These are phyloP conservation scores for Neohortaea acidophila DNA, from an alignment of 495 filamentous ascomycete genomes.

Conservation along the genomic window DNA sequence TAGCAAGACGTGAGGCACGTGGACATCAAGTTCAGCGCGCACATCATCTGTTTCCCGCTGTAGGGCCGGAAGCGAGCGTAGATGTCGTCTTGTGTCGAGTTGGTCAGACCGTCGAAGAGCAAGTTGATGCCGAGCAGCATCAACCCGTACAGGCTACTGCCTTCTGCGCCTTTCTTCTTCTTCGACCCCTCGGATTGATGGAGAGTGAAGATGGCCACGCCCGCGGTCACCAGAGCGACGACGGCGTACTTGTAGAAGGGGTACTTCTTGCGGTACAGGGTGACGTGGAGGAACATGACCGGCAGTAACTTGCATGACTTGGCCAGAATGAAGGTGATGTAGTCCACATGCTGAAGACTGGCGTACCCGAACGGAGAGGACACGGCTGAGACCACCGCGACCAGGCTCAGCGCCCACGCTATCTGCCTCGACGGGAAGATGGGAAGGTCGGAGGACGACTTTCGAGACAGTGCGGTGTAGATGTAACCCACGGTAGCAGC, in stretches of 20 bases:
- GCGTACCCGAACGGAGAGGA: conserved; percentile 93
- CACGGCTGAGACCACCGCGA: conserved; percentile 74
- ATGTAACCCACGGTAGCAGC: conserved; percentile 64
- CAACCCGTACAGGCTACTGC: conserved; percentile 59
- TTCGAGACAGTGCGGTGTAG: conserved; percentile 53
- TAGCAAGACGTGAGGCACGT: conserved; percentile 60
- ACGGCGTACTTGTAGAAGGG: conserved; percentile 95
- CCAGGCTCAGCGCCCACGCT: conserved; percentile 63
- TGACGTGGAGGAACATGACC: conserved; percentile 92
- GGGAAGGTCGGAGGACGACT: conserved; percentile 35
- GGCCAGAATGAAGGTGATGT: conserved; percentile 95
- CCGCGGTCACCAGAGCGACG: conserved; percentile 73
- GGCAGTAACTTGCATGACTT: conserved; percentile 96
- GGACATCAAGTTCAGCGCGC: conserved; percentile 80
- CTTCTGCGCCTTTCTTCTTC: conserved; percentile 37
- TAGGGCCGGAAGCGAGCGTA: conserved; percentile 64
- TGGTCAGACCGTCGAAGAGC: conserved; percentile 88
- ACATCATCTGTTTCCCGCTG: conserved; percentile 97
- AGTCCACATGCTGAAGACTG: conserved; percentile 85
- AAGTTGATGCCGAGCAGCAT: conserved; percentile 80
- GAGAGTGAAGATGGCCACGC: conserved; percentile 89
- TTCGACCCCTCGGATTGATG: conserved; percentile 59
- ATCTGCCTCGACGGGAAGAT: conserved; percentile 65
- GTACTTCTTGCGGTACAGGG: conserved; percentile 76
- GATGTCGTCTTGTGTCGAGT: conserved; percentile 91